Evolutionary conservation across 2,329 filamentous ascomycete genomes (phyloP), one percentile per base, ranked within the genome.

Genomic region (Nakataea oryzae): DNA sequence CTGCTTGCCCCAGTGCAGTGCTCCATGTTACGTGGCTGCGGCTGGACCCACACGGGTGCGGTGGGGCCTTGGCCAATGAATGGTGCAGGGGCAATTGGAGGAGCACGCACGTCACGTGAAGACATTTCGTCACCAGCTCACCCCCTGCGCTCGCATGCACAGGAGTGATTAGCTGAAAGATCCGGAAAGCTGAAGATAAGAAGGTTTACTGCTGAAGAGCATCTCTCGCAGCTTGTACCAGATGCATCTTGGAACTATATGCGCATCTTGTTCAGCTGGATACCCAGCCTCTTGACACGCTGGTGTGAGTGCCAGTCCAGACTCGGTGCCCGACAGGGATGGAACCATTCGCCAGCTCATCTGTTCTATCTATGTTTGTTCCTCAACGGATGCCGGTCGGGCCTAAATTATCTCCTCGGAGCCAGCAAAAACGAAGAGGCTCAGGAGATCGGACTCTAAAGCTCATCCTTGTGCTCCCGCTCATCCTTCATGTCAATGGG

Each of bases 391-490:
- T 14, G 5, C 12, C n/a, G n/a, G n/a, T n/a, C n/a, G n/a, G n/a
- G 12, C 2, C 34, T 14, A 6, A 9, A 47, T 17, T 6, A 6
- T 21, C 34, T 47, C 34, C 2, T 17, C 34, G 41, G 34, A 29
- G 26, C n/a, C 60, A 47, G 28, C 28, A 5, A 28, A 32, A 54
- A 29, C n/a, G n/a, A n/a, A n/a, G n/a, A 63, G 32, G 41, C 57
- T 26, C 57, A 9, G 28, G 27, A n/a, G n/a, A 29, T n/a, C n/a
- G 17, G 24, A 54, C 29, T 47, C 66, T 62, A 69, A 56, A 69
- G 61, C 60, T 69, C 67, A 3, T 66, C 67, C 61, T 66, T 67
- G 27, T 30, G 28, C n/a, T 17, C 30, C 13, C 54, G 62, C 47
- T n/a, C 62, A 41, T 27, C 29, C 3, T 58, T 50, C 28, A 54